Conservation (phyloP, 2,329 filamentous ascomycete species). For the Fusarium cicatricum region DNA sequence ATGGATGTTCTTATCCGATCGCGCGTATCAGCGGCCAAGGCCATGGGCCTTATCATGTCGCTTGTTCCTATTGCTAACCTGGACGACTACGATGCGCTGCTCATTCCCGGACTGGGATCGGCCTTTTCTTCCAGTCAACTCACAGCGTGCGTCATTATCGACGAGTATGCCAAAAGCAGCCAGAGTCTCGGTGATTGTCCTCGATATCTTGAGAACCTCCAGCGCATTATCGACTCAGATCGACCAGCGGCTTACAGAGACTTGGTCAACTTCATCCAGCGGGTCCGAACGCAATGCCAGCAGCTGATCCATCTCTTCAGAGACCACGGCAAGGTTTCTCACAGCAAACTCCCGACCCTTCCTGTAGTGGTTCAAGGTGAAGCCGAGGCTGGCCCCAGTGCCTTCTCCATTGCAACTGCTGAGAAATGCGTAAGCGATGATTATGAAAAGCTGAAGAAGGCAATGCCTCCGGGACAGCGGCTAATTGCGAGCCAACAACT, state of each 20-base stretch:
- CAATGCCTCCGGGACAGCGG: slow-evolving; percentile 86
- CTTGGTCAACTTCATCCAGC: slow-evolving; percentile 87
- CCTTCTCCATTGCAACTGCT: slow-evolving; percentile 87
- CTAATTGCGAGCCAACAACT: slow-evolving; percentile 84
- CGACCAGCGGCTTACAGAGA: slow-evolving; percentile 87
- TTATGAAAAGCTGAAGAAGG: slow-evolving; percentile 87
- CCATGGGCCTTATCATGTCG: slow-evolving; percentile 85
- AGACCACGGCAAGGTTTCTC: slow-evolving; percentile 84
- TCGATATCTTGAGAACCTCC: slow-evolving; percentile 71
- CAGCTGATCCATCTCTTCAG: slow-evolving; percentile 91
- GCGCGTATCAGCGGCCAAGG: slow-evolving; percentile 84
- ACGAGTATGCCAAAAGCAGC: slow-evolving; percentile 81
- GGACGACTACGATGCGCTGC: slow-evolving; percentile 69
- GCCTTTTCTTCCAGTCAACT: slow-evolving; percentile 87
- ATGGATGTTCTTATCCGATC: slow-evolving; percentile 88
- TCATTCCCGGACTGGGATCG: slow-evolving; percentile 74
- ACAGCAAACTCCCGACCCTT: slow-evolving; percentile 77
- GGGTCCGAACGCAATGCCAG: slow-evolving; percentile 89
- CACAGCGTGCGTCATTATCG: slow-evolving; percentile 81
- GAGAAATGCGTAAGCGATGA: slow-evolving; percentile 88
- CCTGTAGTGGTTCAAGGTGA: slow-evolving; percentile 96
- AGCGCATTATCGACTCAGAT: slow-evolving; percentile 81
- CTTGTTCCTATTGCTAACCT: slow-evolving; percentile 71
- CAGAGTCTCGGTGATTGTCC: slow-evolving; percentile 50
- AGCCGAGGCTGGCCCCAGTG: slow-evolving; percentile 86